Conservation (phyloP, 202 grass and related monocot species). For the Musa balbisiana region DNA sequence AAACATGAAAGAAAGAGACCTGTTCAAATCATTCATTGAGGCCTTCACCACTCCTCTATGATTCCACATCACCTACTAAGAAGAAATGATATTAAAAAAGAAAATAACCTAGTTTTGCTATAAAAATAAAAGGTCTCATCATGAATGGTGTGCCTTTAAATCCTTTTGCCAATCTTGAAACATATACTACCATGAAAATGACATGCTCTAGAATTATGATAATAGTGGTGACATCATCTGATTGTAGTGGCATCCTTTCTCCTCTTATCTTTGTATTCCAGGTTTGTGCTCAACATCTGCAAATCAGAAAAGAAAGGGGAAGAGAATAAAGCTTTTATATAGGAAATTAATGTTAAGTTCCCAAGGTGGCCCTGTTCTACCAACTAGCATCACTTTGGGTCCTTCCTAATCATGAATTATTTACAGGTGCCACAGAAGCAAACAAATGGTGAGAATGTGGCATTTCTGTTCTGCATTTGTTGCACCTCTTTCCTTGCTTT, state of each 20-base stretch:
- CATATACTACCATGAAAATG: no score
- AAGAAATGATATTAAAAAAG: no score
- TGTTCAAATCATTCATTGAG: no score
- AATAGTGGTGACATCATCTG: no score
- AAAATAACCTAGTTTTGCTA: no score
- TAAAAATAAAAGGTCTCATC: no score
- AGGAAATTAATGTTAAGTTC: constrained; percentile 61
- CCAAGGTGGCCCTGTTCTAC: constrained; percentile 49
- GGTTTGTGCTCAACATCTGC: constrained; percentile 73
- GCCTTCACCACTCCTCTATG: no score
- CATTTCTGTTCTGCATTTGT: constrained; percentile 84
- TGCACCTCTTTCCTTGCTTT: constrained; percentile 42
- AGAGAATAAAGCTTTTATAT: constrained; percentile 50
- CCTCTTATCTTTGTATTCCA: constrained; percentile 27
- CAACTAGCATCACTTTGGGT: constrained; percentile 10
- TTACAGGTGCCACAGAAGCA: constrained; percentile 73
- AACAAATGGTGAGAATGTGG: constrained; percentile 86
- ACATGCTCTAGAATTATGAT: no score
- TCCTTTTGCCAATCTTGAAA: no score
- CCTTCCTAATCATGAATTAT: neutral
- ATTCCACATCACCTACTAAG: no score
- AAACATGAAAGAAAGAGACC: no score
- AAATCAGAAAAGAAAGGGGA: constrained; percentile 46
- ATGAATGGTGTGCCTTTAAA: no score
- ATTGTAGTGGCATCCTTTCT: neutral